A percentile compares a stretch with the other conserved stretches of the same genome.
phyloP scores from a whole-genome alignment of 2,329 filamentous ascomycete species.

The Aspergillus candidus region DNA sequence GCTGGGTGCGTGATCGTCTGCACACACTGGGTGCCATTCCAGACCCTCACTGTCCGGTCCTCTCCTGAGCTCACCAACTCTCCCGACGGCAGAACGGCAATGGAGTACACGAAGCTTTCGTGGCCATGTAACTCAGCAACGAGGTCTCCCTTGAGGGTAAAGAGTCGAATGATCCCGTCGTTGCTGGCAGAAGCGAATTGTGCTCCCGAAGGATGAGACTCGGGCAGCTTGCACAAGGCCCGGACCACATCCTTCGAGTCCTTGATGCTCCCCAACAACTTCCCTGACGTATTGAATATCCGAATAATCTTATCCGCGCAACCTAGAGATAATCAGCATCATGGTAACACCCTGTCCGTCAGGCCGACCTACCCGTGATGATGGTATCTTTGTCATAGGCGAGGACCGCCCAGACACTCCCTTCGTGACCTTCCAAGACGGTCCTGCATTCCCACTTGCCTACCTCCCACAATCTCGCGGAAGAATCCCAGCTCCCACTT shows the following conservation, averaged over 20 bases:
- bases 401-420: constrained; percentile 85
- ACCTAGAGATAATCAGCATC: constrained; percentile 40
- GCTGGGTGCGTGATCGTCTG: constrained; percentile 97
- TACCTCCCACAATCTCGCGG: constrained; percentile 80
- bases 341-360: background rate
- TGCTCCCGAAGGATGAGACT: constrained; percentile 69
- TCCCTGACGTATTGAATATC: constrained; percentile 64
- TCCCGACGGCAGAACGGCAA: constrained; percentile 70
- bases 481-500: constrained; percentile 89
- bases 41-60: constrained; percentile 86
- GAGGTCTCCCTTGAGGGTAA: constrained; percentile 72
- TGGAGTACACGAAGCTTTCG: constrained; percentile 88
- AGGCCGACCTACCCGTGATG: constrained; percentile 56
- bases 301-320: constrained; percentile 88
- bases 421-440: constrained; percentile 68
- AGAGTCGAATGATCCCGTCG: constrained; percentile 80
- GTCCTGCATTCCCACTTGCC: constrained; percentile 74
- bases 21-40: constrained; percentile 74
- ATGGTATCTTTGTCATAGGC: constrained; percentile 73
- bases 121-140: constrained; percentile 78
- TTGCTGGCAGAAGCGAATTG: constrained; percentile 95
- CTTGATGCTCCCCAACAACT: constrained; percentile 58
- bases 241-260: constrained; percentile 78
- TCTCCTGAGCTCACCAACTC: constrained; percentile 89
- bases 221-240: constrained; percentile 76